A percentile compares a stretch with the other conserved stretches of the same genome.
phyloP scores from a whole-genome alignment of 441 rosid genomes.

The Eutrema salsugineum region DNA sequence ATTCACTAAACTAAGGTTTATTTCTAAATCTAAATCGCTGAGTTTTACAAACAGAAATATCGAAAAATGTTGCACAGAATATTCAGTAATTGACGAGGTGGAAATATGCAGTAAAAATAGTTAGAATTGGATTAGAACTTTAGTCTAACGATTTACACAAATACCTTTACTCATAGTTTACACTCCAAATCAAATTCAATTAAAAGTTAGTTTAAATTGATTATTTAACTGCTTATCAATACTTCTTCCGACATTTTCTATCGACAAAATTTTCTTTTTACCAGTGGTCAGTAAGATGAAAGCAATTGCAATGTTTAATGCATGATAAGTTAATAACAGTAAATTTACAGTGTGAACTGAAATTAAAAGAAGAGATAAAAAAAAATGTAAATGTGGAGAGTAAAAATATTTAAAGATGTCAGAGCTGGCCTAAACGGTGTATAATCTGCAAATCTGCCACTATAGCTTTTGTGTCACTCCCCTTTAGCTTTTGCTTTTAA shows the following conservation, averaged over 20 bases:
- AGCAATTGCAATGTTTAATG: constrained; percentile 24
- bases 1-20: background rate
- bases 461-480: constrained; percentile 36
- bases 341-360: background rate
- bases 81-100: background rate
- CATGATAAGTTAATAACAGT: background rate
- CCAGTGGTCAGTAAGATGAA: background rate
- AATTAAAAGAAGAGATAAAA: background rate
- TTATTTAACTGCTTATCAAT: background rate
- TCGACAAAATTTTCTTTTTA: background rate
- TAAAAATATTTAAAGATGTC: constrained; percentile 23
- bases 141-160: background rate
- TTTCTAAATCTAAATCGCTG: background rate
- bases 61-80: background rate
- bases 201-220: background rate
- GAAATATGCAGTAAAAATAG: background rate
- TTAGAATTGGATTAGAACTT: background rate
- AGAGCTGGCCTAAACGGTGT: constrained; percentile 36
- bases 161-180: background rate
- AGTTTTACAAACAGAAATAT: background rate
- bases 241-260: background rate
- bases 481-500: constrained; percentile 35
- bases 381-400: constrained; percentile 21
- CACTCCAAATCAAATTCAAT: background rate
- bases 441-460: constrained; percentile 32